Conservation (phyloP, 2,329 filamentous ascomycete species). For the Cladosporium sp. region DNA sequence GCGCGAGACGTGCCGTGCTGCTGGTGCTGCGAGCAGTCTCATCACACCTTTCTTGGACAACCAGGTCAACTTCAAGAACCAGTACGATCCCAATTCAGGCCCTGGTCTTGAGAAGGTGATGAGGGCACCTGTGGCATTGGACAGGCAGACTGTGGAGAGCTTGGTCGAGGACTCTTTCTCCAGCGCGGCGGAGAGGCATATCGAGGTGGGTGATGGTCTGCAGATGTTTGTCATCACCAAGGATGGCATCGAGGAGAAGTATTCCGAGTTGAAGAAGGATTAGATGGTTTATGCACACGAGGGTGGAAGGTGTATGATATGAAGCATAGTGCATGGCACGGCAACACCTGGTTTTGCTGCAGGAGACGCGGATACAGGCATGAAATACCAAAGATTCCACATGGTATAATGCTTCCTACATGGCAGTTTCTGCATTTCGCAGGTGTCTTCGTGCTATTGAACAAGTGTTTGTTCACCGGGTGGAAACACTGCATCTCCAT, state of each 20-base stretch:
- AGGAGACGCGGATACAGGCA: background rate
- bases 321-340: background rate
- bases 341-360: background rate
- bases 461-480: too few species aligned
- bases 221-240: constrained; percentile 93
- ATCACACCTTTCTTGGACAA: constrained; percentile 99
- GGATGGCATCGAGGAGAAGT: constrained; percentile 82
- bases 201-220: constrained; percentile 93
- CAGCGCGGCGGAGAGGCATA: constrained; percentile 95
- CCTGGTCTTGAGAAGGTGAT: constrained; percentile 75
- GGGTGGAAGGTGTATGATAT: constrained; percentile 2
- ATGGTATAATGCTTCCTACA: background rate
- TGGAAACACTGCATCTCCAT: too few species aligned
- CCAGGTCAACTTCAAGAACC: constrained; percentile 99
- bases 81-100: constrained; percentile 84
- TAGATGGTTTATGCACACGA: constrained; percentile 34
- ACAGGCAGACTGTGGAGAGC: constrained; percentile 70
- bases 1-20: constrained; percentile 90
- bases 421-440: too few species aligned
- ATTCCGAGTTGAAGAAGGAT: constrained; percentile 83
- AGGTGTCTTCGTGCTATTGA: too few species aligned
- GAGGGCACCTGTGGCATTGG: constrained; percentile 64
- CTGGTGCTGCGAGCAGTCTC: constrained; percentile 82
- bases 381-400: background rate
- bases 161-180: constrained; percentile 97